Percentiles rank a stretch among this genome's conserved stretches.
Evolutionary conservation across 768 basidiomycete genomes (phyloP).

Genomic region (Calocybe cyanea): DNA sequence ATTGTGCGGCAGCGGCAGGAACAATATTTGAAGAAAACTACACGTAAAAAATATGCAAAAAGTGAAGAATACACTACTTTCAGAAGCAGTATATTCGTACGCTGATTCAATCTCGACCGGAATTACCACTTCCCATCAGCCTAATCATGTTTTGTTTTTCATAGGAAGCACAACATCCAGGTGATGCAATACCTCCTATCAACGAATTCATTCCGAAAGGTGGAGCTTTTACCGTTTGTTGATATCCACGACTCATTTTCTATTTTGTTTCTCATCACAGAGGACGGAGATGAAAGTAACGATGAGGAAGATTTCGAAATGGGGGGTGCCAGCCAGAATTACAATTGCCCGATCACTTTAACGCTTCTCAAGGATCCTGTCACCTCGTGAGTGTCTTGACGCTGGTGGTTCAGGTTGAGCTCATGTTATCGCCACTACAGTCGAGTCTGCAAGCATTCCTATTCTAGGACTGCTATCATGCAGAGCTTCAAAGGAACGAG

Average conservation of each 20-base stretch:
- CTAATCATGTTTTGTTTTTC: not conserved
- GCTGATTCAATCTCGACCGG: not conserved
- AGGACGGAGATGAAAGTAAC: conserved; percentile 77
- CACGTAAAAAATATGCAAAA: conserved; percentile 77
- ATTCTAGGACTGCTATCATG: conserved; percentile 66
- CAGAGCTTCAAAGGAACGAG: conserved; percentile 48
- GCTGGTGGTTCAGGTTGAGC: conserved; percentile 5
- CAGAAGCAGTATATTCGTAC: conserved; percentile 64
- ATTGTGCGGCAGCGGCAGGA: conserved; percentile 39
- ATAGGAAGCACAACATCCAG: conserved; percentile 67
- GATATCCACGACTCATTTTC: not conserved
- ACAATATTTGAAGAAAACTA: conserved; percentile 55
- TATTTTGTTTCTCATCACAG: conserved; percentile 32
- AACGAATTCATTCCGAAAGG: conserved; percentile 71
- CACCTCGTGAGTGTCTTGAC: conserved; percentile 62
- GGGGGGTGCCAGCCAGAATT: conserved; percentile 80
- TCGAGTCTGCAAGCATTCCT: conserved; percentile 74
- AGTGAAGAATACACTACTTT: conserved; percentile 56
- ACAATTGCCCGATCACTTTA: conserved; percentile 80
- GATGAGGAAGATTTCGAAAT: conserved; percentile 88
- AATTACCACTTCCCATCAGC: no score
- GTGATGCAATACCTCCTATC: conserved; percentile 70
- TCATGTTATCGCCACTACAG: conserved; percentile 31
- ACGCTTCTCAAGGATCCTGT: conserved; percentile 65
- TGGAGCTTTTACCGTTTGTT: conserved; percentile 21